Base-by-base conservation (phyloP, 2,329 filamentous ascomycete species). In the Aspergillus latus region DNA sequence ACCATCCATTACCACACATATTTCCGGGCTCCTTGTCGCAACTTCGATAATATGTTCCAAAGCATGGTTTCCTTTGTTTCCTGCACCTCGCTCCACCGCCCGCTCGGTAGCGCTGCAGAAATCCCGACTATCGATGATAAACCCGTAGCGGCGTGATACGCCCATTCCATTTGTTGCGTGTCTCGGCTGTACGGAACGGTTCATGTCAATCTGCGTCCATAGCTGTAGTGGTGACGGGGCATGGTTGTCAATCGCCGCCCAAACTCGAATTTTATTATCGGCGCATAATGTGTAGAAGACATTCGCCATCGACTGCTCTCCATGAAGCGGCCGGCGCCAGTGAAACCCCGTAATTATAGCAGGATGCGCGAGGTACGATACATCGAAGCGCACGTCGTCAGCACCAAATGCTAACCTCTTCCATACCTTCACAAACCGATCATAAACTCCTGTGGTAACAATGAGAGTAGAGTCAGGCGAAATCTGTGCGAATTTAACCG, bases 401-500 rank as follows among this genome's bases (percentile, higher is more conserved):
- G 85, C 83, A 11, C 91, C 91, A 69, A 93, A 97, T 7, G 88
- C 89, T 26, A 96, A 78, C 52, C 93, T 84, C 61, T 92, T 85
- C 94, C 95, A 99, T 65, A 97, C 84, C 75, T 99, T 97, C 63
- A 96, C 86, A 16, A 97, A 77, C 49, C 88, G 83, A 72, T 97
- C 94, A 68, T 90, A 85, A 49, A 81, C 78, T 42, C 91, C 89
- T 10, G 89, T 84, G 1, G 90, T 92, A 15, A 92, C 93, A 52
- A 97, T 90, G 59, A 96, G 86, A 16, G 87, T 87, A 10, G 90
- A 92, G 71, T 96, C 93, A 61, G 90, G 90, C 1, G 93, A 96
- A 63, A 97, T 86, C 7, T 82, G 79, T 2, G 92, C 92, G 56
- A 88, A 84, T 67, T 89, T 89, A 37, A 85, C 85, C 0, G 87